Evolutionary conservation across 208 protist species (phyloP).

Genomic region (Wallacemonas collosoma): DNA sequence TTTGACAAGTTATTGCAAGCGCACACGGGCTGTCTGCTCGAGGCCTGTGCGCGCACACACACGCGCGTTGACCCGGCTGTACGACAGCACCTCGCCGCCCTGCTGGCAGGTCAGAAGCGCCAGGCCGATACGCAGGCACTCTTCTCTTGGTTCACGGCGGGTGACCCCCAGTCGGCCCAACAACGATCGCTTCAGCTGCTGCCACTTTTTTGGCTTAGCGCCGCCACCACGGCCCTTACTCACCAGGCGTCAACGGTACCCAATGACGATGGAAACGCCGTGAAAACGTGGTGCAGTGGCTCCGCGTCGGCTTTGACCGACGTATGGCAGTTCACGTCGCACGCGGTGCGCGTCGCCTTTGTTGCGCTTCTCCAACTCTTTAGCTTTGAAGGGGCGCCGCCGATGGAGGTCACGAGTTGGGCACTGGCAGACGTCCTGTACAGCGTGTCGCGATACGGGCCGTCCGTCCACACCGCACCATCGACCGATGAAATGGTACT

Average conservation of each 20-base stretch:
- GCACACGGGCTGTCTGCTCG: constrained; percentile 39
- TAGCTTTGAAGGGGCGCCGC: constrained; percentile 27
- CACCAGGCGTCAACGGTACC: neutral
- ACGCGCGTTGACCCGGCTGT: neutral
- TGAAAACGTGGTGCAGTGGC: neutral
- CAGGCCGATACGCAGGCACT: constrained; percentile 2
- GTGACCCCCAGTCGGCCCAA: constrained; percentile 26
- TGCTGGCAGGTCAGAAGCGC: constrained; percentile 5
- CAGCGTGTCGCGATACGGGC: neutral
- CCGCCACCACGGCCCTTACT: neutral
- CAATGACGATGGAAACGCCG: no score
- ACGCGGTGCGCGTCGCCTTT: constrained; percentile 45
- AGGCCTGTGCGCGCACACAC: neutral
- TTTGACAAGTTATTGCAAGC: constrained; percentile 39
- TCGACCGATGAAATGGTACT: neutral
- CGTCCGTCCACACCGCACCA: neutral
- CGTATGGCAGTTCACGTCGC: constrained; percentile 22
- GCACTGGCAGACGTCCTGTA: constrained; percentile 33
- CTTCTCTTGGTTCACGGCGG: neutral
- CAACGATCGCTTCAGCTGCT: constrained; percentile 71
- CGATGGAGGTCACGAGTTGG: constrained; percentile 32
- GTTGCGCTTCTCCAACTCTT: constrained; percentile 41
- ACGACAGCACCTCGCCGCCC: constrained; percentile 6
- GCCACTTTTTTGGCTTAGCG: constrained; percentile 63
- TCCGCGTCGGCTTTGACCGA: neutral